phyloP scores from a whole-genome alignment of 257 asterid genomes.

The Gentiana dahurica region DNA sequence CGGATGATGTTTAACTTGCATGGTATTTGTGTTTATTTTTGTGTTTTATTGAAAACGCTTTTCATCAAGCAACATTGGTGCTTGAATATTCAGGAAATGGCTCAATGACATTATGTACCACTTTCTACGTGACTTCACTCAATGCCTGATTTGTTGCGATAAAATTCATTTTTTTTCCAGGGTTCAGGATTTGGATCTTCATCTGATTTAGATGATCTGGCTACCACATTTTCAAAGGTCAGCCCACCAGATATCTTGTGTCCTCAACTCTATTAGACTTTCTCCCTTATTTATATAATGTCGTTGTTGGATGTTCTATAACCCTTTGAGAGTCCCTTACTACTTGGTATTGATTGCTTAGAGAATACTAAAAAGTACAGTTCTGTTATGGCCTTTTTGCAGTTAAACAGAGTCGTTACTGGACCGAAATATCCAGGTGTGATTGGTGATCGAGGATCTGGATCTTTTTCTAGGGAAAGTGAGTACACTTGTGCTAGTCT shows the following conservation, averaged over 20 bases:
- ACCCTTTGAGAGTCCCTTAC: too few species aligned
- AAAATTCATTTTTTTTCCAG: slow-evolving; percentile 22
- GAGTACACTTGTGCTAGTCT: slow-evolving; percentile 21
- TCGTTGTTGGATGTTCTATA: not conserved
- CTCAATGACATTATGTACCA: too few species aligned
- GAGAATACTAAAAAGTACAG: too few species aligned
- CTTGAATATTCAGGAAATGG: too few species aligned
- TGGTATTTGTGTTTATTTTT: too few species aligned
- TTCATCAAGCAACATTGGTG: too few species aligned
- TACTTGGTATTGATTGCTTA: too few species aligned
- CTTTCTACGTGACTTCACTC: too few species aligned
- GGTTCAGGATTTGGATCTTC: slow-evolving; percentile 74
- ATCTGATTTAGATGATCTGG: slow-evolving; percentile 80
- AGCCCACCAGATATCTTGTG: slow-evolving; percentile 8
- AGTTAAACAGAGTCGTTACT: slow-evolving; percentile 78
- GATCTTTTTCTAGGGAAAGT: slow-evolving; percentile 98
- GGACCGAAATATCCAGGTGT: slow-evolving; percentile 96
- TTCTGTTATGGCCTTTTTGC: slow-evolving; percentile 9
- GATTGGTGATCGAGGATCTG: slow-evolving; percentile 96
- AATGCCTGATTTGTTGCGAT: not conserved
- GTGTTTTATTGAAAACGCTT: too few species aligned
- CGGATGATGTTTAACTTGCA: too few species aligned
- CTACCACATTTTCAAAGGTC: slow-evolving; percentile 92
- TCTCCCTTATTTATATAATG: not conserved
- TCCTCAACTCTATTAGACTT: too few species aligned